Evolutionary conservation across 2,329 filamentous ascomycete genomes (phyloP).

Genomic region (Dactylellina sp.): DNA sequence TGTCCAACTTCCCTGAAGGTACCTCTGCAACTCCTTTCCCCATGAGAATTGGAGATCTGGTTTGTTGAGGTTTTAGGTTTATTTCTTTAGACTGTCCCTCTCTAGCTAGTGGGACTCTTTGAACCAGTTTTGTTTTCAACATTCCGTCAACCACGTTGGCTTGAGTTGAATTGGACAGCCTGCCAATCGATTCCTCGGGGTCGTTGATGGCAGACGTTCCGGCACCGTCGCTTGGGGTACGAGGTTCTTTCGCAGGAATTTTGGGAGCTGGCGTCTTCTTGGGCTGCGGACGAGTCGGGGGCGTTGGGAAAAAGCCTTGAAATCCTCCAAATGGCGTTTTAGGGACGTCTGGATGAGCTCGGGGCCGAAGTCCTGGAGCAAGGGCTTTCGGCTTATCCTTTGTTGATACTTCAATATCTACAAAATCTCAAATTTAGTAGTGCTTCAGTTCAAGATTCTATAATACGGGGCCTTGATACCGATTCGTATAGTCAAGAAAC

Average conservation of each 20-base stretch:
- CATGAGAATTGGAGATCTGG: background rate
- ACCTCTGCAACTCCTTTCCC: conserved; percentile 8
- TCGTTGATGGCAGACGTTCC: background rate
- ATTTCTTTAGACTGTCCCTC: conserved; percentile 9
- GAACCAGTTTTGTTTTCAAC: conserved; percentile 8
- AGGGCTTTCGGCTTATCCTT: conserved; percentile 33
- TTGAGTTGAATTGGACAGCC: background rate
- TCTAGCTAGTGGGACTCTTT: background rate
- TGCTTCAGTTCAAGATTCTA: no score
- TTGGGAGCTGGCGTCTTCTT: background rate
- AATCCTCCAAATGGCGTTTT: conserved; percentile 17
- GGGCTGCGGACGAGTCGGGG: conserved; percentile 18
- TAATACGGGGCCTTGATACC: no score
- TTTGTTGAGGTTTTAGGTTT: background rate
- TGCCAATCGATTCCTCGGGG: background rate
- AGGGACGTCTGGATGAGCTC: conserved; percentile 27
- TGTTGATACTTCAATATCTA: background rate
- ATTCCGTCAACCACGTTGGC: conserved; percentile 17
- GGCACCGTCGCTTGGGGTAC: background rate
- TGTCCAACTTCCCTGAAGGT: background rate
- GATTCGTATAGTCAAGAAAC: no score
- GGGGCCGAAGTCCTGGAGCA: conserved; percentile 41
- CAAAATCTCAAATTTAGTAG: background rate
- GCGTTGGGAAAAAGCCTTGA: background rate
- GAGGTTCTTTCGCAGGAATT: background rate